Evolutionary conservation across 441 rosid genomes (phyloP).

Genomic region (Gossypium davidsonii): DNA sequence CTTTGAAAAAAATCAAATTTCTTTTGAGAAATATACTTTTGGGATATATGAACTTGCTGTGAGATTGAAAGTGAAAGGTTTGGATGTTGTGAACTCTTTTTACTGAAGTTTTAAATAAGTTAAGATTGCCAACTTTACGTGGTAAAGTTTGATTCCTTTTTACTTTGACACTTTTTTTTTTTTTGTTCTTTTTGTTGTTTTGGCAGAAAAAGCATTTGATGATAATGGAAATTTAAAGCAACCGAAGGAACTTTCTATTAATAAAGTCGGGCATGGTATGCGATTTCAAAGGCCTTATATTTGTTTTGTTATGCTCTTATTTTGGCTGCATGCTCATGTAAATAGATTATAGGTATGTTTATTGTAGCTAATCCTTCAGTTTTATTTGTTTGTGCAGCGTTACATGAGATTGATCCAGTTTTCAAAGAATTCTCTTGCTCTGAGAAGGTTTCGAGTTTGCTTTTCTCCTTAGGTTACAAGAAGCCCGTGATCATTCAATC

Average conservation of each 20-base stretch:
- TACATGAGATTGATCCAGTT: slow-evolving; percentile 81
- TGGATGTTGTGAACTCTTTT: background rate
- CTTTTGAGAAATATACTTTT: background rate
- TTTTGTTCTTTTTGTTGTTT: background rate
- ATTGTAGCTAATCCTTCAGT: background rate
- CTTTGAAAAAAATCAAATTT: background rate
- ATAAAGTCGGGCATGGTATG: slow-evolving; percentile 93
- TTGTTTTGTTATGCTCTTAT: background rate
- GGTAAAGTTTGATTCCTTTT: background rate
- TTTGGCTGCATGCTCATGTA: background rate
- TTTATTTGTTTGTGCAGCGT: slow-evolving; percentile 44
- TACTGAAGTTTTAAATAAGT: background rate
- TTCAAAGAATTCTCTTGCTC: slow-evolving; percentile 66
- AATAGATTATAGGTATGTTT: slow-evolving; percentile 1
- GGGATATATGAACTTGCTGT: background rate
- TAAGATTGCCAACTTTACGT: background rate
- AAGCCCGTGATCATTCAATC: slow-evolving; percentile 79
- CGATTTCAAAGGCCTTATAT: background rate
- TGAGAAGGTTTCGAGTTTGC: slow-evolving; percentile 50
- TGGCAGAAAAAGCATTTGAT: slow-evolving; percentile 33
- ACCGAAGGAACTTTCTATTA: slow-evolving; percentile 76
- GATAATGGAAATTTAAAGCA: slow-evolving; percentile 70
- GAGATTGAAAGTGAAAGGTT: background rate
- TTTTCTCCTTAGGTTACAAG: slow-evolving; percentile 65
- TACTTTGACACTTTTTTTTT: background rate